Conservation (phyloP, 495 filamentous ascomycete species). For the Hypoxylon intermedium region DNA sequence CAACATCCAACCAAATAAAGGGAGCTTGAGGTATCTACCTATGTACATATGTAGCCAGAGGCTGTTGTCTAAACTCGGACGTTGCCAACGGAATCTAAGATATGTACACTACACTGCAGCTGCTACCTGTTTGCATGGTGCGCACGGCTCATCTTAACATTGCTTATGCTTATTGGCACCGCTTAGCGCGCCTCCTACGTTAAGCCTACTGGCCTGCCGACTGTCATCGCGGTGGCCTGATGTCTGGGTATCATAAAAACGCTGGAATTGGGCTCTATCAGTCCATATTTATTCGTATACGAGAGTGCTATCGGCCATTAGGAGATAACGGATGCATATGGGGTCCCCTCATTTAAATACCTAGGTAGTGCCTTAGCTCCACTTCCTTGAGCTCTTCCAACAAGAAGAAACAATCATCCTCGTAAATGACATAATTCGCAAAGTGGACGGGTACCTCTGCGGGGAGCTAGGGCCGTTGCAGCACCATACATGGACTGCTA, state of each 20-base stretch:
- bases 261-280: neutral
- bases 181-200: neutral
- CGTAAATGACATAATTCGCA: constrained; percentile 28
- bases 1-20: constrained; percentile 4
- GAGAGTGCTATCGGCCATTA: neutral
- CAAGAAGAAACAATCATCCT: neutral
- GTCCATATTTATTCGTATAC: neutral
- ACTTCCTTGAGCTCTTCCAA: neutral
- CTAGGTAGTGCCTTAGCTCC: neutral
- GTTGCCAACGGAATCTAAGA: no score
- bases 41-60: constrained; percentile 3
- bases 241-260: neutral
- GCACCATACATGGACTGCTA: constrained; percentile 11
- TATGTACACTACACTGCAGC: no score
- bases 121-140: no score
- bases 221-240: neutral
- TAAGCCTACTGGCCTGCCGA: neutral
- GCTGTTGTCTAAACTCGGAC: no score
- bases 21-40: neutral
- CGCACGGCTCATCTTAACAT: no score
- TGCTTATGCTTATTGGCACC: neutral
- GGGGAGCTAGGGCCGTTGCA: constrained; percentile 11
- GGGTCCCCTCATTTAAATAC: neutral
- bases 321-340: neutral
- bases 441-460: constrained; percentile 12